Conservation (phyloP, 2,329 filamentous ascomycete species). For the Colletotrichum agaves region DNA sequence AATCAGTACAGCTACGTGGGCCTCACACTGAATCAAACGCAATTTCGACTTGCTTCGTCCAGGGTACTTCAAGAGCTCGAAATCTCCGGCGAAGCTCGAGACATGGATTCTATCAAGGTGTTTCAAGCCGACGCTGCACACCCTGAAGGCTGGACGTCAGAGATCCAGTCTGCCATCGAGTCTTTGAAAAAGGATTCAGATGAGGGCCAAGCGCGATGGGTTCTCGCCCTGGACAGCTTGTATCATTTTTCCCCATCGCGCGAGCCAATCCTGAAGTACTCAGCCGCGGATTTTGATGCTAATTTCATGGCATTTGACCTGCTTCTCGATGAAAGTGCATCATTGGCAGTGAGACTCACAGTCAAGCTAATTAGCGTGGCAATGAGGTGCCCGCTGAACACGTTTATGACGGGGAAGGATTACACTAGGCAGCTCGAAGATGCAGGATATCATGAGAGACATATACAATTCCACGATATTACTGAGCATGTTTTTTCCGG, state of each 20-base stretch:
- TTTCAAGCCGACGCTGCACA: conserved; percentile 62
- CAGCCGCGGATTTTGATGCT: conserved; percentile 53
- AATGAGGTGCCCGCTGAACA: conserved; percentile 59
- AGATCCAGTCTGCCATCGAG: conserved; percentile 42
- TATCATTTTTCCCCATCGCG: conserved; percentile 68
- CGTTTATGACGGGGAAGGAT: conserved; percentile 57
- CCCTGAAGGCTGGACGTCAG: conserved; percentile 53
- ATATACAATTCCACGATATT: conserved; percentile 60
- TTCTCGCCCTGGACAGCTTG: conserved; percentile 65
- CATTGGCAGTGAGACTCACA: conserved; percentile 44
- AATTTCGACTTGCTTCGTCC: conserved; percentile 53
- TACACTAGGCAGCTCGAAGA: conserved; percentile 58
- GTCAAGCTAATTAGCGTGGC: conserved; percentile 56
- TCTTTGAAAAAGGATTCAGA: conserved; percentile 39
- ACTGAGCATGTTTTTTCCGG: conserved; percentile 64
- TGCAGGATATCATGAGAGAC: conserved; percentile 57
- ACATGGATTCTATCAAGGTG: conserved; percentile 46
- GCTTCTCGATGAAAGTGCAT: conserved; percentile 50
- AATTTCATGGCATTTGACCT: conserved; percentile 67
- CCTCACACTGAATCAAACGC: conserved; percentile 60
- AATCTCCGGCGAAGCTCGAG: background rate
- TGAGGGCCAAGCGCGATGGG: conserved; percentile 52
- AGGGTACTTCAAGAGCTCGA: conserved; percentile 42
- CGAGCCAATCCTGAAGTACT: conserved; percentile 55
- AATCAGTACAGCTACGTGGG: conserved; percentile 59